Conservation (phyloP, 2,329 filamentous ascomycete species). For the Cordyceps javanica region DNA sequence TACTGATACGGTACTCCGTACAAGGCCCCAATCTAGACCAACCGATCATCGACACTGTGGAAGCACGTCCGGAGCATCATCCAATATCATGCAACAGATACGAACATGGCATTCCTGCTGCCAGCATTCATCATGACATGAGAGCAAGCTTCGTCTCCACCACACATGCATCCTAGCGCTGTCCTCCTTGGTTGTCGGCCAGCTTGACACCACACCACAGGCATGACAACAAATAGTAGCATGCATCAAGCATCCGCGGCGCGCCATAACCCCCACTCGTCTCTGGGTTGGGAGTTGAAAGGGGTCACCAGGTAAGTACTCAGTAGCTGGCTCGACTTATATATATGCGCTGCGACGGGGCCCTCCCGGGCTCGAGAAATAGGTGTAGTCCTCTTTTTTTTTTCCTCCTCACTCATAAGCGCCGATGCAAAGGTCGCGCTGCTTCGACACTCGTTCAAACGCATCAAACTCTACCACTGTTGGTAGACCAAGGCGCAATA, state of each 20-base stretch:
- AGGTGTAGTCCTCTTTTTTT: not conserved
- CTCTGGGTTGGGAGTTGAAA: not conserved
- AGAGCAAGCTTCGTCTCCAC: not conserved
- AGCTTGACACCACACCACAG: not conserved
- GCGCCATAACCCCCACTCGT: not conserved
- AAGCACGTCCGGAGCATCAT: too few species aligned
- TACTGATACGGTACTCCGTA: not conserved
- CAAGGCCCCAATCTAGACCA: not conserved
- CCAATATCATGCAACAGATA: too few species aligned
- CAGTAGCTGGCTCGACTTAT: not conserved
- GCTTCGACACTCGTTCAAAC: not conserved
- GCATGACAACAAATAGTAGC: not conserved
- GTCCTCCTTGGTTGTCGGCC: not conserved
- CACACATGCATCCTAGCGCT: too few species aligned
- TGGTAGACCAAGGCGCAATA: not conserved
- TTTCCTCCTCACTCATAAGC: not conserved
- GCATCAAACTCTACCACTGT: not conserved
- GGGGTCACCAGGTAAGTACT: not conserved
- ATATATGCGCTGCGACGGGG: not conserved
- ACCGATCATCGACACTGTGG: too few species aligned
- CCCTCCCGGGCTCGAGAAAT: not conserved
- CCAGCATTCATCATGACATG: too few species aligned
- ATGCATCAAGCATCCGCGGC: not conserved
- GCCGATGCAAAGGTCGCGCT: not conserved
- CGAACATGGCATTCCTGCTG: too few species aligned